Conservation (phyloP, 179 eudicot species). For the Patellifolia procumbens region DNA sequence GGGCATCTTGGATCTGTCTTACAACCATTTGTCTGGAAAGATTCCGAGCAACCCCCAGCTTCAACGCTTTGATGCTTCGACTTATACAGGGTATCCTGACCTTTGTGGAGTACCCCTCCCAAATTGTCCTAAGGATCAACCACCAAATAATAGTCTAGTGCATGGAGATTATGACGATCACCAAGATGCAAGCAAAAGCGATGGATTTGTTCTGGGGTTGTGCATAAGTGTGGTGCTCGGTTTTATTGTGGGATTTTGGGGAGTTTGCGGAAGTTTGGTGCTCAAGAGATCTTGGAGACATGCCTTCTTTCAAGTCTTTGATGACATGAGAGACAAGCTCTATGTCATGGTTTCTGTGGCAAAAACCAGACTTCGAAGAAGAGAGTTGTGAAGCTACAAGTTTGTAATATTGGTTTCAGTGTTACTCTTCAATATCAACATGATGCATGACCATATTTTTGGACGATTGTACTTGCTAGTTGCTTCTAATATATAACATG, state of each 20-base stretch:
- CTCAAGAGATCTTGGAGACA: background rate
- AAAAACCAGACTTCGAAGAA: background rate
- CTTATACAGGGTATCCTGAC: background rate
- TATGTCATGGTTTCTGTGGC: background rate
- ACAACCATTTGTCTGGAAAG: conserved; percentile 16
- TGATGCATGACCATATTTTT: too few species aligned
- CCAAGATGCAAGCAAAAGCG: too few species aligned
- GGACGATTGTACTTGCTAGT: too few species aligned
- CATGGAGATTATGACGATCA: too few species aligned
- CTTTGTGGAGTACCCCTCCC: background rate
- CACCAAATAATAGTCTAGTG: background rate
- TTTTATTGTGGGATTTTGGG: conserved; percentile 5
- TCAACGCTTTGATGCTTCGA: conserved; percentile 13
- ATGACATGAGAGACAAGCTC: background rate
- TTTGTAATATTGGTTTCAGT: too few species aligned
- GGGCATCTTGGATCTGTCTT: conserved; percentile 9
- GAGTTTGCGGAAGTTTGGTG: background rate
- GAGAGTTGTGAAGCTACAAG: background rate
- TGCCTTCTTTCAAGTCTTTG: background rate
- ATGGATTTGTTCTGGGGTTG: background rate
- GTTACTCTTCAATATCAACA: too few species aligned
- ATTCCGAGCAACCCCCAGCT: conserved; percentile 24
- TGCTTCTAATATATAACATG: too few species aligned
- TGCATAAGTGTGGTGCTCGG: background rate
- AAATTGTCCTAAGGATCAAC: background rate